These are phyloP conservation scores for Chrysanthemum makinoi DNA, from an alignment of 129 eudicot species.

Conservation along the genomic window DNA sequence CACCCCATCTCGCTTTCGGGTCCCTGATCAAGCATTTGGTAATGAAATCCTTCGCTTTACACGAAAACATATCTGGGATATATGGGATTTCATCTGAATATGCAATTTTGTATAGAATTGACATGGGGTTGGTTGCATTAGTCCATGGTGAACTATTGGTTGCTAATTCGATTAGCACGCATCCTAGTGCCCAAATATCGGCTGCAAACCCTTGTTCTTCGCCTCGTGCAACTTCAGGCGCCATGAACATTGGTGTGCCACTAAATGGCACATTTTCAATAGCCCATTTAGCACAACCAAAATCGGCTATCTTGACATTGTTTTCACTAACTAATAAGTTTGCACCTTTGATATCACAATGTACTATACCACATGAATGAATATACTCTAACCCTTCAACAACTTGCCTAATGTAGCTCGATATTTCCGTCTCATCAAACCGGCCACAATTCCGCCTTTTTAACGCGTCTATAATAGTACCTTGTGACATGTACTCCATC, in stretches of 20 bases:
- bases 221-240: conserved; percentile 81
- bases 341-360: conserved; percentile 72
- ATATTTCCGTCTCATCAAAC: conserved; percentile 39
- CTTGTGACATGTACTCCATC: conserved; percentile 61
- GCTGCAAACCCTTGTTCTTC: conserved; percentile 67
- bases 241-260: conserved; percentile 85
- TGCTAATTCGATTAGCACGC: conserved; percentile 69
- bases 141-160: conserved; percentile 63
- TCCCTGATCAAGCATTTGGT: conserved; percentile 51
- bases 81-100: conserved; percentile 58
- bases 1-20: conserved; percentile 61
- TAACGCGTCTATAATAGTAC: conserved; percentile 52
- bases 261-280: conserved; percentile 30
- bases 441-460: conserved; percentile 16
- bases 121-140: conserved; percentile 30
- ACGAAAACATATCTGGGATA: conserved; percentile 45
- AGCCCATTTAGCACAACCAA: conserved; percentile 70
- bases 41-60: conserved; percentile 55
- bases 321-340: conserved; percentile 45
- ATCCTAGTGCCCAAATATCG: conserved; percentile 84
- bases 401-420: conserved; percentile 51
- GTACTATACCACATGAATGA: conserved; percentile 66
- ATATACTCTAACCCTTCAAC: conserved; percentile 58
- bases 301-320: conserved; percentile 65
- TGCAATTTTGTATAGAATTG: conserved; percentile 53